These are phyloP conservation scores for Lactifluus pinguis DNA, from an alignment of 768 basidiomycete genomes.

Conservation along the genomic window DNA sequence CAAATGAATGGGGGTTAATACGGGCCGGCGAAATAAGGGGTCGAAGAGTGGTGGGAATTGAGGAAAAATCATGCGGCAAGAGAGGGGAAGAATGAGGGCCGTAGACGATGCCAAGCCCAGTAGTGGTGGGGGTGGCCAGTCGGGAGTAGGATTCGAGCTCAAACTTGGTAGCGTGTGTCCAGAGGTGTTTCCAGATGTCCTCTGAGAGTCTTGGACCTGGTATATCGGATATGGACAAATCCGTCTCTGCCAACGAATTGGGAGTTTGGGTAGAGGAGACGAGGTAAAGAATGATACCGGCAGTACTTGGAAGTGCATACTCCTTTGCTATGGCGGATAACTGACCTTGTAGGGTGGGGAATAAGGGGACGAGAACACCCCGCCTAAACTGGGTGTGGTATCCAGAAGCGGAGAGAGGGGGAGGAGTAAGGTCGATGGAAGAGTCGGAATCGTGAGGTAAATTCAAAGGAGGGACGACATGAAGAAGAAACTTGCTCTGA, in stretches of 20 bases:
- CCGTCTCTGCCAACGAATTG: not conserved
- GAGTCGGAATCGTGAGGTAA: conserved; percentile 55
- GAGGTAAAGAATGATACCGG: conserved; percentile 78
- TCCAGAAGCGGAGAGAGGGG: conserved; percentile 54
- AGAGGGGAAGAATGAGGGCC: conserved; percentile 5
- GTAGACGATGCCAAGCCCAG: conserved; percentile 32
- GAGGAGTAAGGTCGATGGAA: conserved; percentile 40
- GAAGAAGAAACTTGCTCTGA: conserved; percentile 65
- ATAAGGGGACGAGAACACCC: conserved; percentile 79
- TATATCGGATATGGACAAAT: conserved; percentile 29
- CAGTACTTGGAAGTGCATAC: conserved; percentile 82
- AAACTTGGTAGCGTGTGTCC: conserved; percentile 58
- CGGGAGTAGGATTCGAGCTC: conserved; percentile 40
- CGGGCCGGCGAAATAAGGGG: conserved; percentile 34
- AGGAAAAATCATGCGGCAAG: conserved; percentile 17
- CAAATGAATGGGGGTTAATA: conserved; percentile 27
- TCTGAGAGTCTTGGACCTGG: conserved; percentile 80
- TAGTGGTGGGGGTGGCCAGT: conserved; percentile 34
- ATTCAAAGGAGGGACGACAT: conserved; percentile 70
- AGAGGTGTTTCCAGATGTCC: conserved; percentile 82
- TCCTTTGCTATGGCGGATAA: conserved; percentile 84
- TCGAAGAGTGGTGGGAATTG: conserved; percentile 29
- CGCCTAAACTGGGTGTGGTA: conserved; percentile 73
- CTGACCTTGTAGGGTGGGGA: conserved; percentile 76
- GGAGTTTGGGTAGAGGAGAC: conserved; percentile 33